Conservation (phyloP, 257 asterid species). For the Solanum tacnaense region DNA sequence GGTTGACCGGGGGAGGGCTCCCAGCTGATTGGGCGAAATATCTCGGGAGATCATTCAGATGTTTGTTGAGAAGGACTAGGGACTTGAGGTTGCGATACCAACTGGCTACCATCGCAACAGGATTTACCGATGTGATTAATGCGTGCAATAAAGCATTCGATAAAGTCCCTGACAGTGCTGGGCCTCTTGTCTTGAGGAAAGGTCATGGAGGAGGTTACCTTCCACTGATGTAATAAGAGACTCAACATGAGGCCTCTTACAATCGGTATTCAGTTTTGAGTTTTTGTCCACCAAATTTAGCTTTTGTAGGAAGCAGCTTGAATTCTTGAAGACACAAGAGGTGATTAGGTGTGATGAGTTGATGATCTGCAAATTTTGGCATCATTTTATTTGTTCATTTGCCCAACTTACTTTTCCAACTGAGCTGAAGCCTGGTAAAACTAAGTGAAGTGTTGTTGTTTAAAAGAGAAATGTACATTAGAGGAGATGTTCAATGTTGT, state of each 20-base stretch:
- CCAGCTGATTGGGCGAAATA: slow-evolving; percentile 93
- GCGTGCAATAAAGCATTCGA: slow-evolving; percentile 64
- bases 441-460: slow-evolving; percentile 17
- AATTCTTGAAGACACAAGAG: slow-evolving; percentile 10
- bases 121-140: slow-evolving; percentile 55
- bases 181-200: slow-evolving; percentile 92
- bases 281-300: slow-evolving; percentile 3
- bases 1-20: slow-evolving; percentile 92
- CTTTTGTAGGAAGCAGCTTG: slow-evolving; percentile 7
- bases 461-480: slow-evolving; percentile 13
- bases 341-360: slow-evolving; percentile 25
- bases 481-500: slow-evolving; percentile 30
- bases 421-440: slow-evolving; percentile 15
- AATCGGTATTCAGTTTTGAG: background rate
- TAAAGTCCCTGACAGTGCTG: slow-evolving; percentile 92
- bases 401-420: slow-evolving; percentile 10
- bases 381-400: slow-evolving; percentile 25
- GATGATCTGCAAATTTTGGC: slow-evolving; percentile 24
- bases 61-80: slow-evolving; percentile 71
- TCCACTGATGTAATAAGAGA: slow-evolving; percentile 60
- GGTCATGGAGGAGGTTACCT: slow-evolving; percentile 98
- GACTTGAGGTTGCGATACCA: slow-evolving; percentile 63
- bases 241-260: background rate
- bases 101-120: slow-evolving; percentile 73
- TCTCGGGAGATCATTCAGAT: slow-evolving; percentile 74